These are phyloP conservation scores for Penicillium steckii DNA, from an alignment of 495 filamentous ascomycete genomes.

Conservation along the genomic window DNA sequence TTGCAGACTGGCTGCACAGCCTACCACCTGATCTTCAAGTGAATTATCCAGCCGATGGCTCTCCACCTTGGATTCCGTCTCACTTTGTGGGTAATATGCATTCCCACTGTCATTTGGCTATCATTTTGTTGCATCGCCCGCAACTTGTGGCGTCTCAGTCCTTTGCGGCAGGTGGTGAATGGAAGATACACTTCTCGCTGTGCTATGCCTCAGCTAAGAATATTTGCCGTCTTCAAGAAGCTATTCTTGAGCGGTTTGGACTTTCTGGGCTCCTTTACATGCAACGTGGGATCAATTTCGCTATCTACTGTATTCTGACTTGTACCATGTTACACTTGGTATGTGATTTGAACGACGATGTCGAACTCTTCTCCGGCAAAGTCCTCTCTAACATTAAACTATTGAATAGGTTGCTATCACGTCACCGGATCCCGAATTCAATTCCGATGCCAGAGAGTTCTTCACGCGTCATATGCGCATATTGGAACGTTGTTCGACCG, in stretches of 20 bases:
- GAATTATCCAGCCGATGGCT: constrained; percentile 73
- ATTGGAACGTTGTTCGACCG: constrained; percentile 76
- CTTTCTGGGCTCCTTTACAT: constrained; percentile 84
- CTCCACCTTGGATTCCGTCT: constrained; percentile 80
- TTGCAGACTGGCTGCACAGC: constrained; percentile 71
- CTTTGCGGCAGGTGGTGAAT: constrained; percentile 67
- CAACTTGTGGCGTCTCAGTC: constrained; percentile 78
- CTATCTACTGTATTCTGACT: constrained; percentile 87
- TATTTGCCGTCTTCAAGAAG: constrained; percentile 89
- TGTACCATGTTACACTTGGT: constrained; percentile 97
- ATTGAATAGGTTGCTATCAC: constrained; percentile 80
- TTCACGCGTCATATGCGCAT: constrained; percentile 96
- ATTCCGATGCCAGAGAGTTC: constrained; percentile 80
- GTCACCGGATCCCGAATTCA: constrained; percentile 87
- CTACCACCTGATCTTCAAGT: constrained; percentile 80
- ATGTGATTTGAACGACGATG: no score
- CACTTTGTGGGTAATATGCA: constrained; percentile 93
- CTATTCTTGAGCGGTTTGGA: constrained; percentile 73
- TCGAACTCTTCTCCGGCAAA: no score
- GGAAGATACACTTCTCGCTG: constrained; percentile 84
- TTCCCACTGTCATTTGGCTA: constrained; percentile 83
- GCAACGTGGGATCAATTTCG: constrained; percentile 93
- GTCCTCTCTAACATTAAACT: not conserved
- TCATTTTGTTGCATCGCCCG: constrained; percentile 87
- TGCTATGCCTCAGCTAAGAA: constrained; percentile 86